These are phyloP conservation scores for Ceratocystis destructans DNA, from an alignment of 2,329 filamentous ascomycete species.

Conservation along the genomic window DNA sequence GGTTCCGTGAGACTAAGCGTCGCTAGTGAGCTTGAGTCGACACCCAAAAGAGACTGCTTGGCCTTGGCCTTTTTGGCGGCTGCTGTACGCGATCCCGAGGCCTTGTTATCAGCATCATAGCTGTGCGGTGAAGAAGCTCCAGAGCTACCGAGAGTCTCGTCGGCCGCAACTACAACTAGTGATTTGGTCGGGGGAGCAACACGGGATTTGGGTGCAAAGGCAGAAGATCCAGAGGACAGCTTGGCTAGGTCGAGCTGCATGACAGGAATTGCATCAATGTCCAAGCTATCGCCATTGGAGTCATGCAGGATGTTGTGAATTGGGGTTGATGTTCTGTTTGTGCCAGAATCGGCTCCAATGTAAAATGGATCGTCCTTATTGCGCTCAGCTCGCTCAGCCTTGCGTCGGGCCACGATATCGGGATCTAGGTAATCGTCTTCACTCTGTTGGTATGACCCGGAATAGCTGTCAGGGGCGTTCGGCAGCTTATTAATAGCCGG, in stretches of 20 bases:
- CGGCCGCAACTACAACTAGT: constrained; percentile 53
- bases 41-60: constrained; percentile 54
- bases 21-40: constrained; percentile 74
- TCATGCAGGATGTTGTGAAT: constrained; percentile 62
- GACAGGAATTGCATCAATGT: constrained; percentile 90
- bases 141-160: constrained; percentile 54
- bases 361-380: constrained; percentile 95
- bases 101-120: constrained; percentile 42
- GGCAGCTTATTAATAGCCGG: constrained; percentile 43
- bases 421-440: constrained; percentile 57
- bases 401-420: constrained; percentile 59
- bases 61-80: constrained; percentile 32
- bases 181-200: constrained; percentile 25
- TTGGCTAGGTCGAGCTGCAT: constrained; percentile 75
- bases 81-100: constrained; percentile 25
- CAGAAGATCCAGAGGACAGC: constrained; percentile 25
- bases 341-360: constrained; percentile 43
- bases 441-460: constrained; percentile 43
- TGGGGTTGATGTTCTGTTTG: constrained; percentile 54
- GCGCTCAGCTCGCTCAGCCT: constrained; percentile 63
- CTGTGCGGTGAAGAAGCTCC: constrained; percentile 34
- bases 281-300: constrained; percentile 63
- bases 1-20: constrained; percentile 48
- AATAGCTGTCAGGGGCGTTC: constrained; percentile 31
- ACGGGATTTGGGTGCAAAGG: constrained; percentile 32